Evolutionary conservation across 768 basidiomycete species (phyloP).

Genomic region (Chalciporus chontae): DNA sequence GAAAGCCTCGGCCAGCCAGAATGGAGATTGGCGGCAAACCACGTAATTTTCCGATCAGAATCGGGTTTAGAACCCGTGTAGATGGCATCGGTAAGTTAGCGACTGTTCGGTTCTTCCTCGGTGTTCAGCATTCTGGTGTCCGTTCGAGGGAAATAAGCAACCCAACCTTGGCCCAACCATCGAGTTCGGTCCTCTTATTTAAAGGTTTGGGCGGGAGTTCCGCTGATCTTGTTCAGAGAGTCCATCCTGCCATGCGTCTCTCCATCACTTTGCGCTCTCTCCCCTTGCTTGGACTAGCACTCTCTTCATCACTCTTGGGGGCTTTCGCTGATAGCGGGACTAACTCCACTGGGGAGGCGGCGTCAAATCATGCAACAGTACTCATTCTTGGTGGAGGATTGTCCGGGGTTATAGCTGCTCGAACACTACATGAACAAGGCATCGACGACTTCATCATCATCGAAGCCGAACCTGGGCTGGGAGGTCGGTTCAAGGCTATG

Average conservation of each 20-base stretch:
- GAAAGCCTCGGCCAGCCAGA: too few relatives aligned
- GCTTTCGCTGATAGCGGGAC: neutral
- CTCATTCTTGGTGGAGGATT: slow-evolving; percentile 70
- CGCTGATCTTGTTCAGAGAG: neutral
- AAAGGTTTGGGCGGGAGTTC: too few relatives aligned
- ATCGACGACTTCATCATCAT: slow-evolving; percentile 57
- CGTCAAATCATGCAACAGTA: slow-evolving; percentile 31
- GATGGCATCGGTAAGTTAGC: too few relatives aligned
- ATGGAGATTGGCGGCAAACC: too few relatives aligned
- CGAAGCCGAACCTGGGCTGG: slow-evolving; percentile 55
- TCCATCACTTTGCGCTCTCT: neutral
- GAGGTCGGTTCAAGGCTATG: slow-evolving; percentile 54
- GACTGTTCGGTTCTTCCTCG: too few relatives aligned
- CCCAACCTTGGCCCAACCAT: too few relatives aligned
- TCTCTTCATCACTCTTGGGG: neutral
- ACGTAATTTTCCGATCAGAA: too few relatives aligned
- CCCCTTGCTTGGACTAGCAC: neutral
- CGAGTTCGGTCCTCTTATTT: too few relatives aligned
- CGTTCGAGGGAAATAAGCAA: too few relatives aligned
- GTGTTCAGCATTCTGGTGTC: too few relatives aligned
- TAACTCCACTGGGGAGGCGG: neutral
- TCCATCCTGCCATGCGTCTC: neutral
- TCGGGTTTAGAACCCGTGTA: too few relatives aligned
- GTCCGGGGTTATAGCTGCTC: slow-evolving; percentile 62
- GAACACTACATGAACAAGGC: slow-evolving; percentile 49